phyloP scores from a whole-genome alignment of 768 basidiomycete species.

The Leccinum imitatum region DNA sequence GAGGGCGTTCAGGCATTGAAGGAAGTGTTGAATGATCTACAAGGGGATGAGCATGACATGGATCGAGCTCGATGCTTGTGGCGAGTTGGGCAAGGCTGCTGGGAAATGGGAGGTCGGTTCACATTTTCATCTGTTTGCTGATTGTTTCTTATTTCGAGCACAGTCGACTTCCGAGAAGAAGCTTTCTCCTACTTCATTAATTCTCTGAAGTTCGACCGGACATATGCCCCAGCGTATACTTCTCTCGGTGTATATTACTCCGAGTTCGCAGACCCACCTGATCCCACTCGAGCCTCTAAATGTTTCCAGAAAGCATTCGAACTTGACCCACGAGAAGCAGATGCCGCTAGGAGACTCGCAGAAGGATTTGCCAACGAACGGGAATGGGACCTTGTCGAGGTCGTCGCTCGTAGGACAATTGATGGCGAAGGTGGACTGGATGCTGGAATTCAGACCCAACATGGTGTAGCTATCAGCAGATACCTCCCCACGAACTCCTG shows the following conservation, averaged over 20 bases:
- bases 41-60: conserved; percentile 45
- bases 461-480: conserved; percentile 39
- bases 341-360: conserved; percentile 81
- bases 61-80: conserved; percentile 80
- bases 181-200: conserved; percentile 80
- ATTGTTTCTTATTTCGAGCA: conserved; percentile 3
- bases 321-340: conserved; percentile 83
- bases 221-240: conserved; percentile 90
- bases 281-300: conserved; percentile 83
- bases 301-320: conserved; percentile 99
- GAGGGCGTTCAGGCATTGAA: conserved; percentile 49
- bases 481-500: conserved; percentile 82
- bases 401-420: conserved; percentile 89
- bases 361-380: conserved; percentile 88
- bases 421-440: conserved; percentile 87
- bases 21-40: conserved; percentile 44
- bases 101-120: conserved; percentile 67
- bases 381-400: conserved; percentile 95
- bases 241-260: conserved; percentile 90
- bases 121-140: neutral
- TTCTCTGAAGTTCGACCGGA: conserved; percentile 69
- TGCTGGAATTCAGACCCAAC: conserved; percentile 49
- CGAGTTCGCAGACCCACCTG: conserved; percentile 66
- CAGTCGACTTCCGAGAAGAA: conserved; percentile 54
- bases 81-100: conserved; percentile 76